Percentiles rank a stretch among this genome's conserved stretches.
Conservation (phyloP, 169 alveolate species). For the Cryptosporidium parvum region DNA sequence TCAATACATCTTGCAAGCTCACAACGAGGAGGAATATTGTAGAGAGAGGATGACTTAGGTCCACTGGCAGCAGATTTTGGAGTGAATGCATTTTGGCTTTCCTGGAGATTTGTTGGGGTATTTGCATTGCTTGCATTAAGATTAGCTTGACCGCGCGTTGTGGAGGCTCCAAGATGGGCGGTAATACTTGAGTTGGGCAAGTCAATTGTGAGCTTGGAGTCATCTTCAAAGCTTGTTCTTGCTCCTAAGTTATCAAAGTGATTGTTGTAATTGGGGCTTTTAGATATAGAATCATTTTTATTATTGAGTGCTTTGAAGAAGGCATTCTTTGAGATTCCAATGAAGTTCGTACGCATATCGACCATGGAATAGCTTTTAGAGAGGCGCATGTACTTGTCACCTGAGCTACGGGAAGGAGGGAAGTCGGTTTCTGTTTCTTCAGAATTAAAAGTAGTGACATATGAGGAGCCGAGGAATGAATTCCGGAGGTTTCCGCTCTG, state of each 20-base stretch:
- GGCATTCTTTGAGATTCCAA: slow-evolving; percentile 67
- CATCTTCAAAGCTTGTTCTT: slow-evolving; percentile 36
- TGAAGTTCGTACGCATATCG: slow-evolving; percentile 62
- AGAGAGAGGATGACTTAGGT: slow-evolving; percentile 59
- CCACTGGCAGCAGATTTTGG: slow-evolving; percentile 42
- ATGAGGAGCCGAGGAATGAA: slow-evolving; percentile 57
- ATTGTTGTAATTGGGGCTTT: background rate
- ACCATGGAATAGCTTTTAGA: slow-evolving; percentile 70
- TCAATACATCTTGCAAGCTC: slow-evolving; percentile 79
- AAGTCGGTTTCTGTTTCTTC: slow-evolving; percentile 12
- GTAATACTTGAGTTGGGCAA: slow-evolving; percentile 12
- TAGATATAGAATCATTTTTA: background rate
- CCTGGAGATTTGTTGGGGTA: slow-evolving; percentile 22
- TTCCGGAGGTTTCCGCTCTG: slow-evolving; percentile 1
- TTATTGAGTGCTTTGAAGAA: slow-evolving; percentile 56
- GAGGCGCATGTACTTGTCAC: slow-evolving; percentile 36
- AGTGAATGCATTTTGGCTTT: background rate
- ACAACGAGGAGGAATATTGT: slow-evolving; percentile 46
- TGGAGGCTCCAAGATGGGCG: background rate
- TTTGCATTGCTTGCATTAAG: background rate
- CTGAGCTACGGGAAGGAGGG: background rate
- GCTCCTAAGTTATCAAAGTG: slow-evolving; percentile 6
- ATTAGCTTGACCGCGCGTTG: background rate
- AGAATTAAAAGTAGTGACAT: background rate
- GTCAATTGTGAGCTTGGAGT: slow-evolving; percentile 9